Conservation (phyloP, 1,139 yeast species). For the Wickerhamomyces sp. region DNA sequence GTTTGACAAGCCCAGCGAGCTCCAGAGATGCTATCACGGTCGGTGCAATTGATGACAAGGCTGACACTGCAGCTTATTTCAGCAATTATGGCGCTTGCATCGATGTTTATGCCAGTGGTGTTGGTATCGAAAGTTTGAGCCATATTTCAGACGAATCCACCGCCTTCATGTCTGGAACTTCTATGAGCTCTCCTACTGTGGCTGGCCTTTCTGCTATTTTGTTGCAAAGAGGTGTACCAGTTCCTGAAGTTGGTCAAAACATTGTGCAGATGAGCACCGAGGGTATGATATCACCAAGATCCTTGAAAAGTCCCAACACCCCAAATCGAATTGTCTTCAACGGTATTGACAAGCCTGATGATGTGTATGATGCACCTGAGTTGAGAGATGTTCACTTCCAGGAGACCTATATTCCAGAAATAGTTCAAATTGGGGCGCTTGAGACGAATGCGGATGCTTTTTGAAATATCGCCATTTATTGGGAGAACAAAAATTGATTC, state of each 20-base stretch:
- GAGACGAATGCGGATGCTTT: too few relatives aligned
- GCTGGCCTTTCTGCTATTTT: slow-evolving; percentile 67
- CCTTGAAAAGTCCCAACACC: slow-evolving; percentile 36
- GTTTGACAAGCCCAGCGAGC: slow-evolving; percentile 76
- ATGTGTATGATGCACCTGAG: slow-evolving; percentile 19
- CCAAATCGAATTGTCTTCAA: slow-evolving; percentile 42
- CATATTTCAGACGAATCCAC: slow-evolving; percentile 16
- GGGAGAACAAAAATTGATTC: too few relatives aligned
- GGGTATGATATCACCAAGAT: slow-evolving; percentile 29
- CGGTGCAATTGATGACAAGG: slow-evolving; percentile 77
- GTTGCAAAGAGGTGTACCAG: slow-evolving; percentile 53
- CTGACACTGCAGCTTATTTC: slow-evolving; percentile 65
- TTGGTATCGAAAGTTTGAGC: slow-evolving; percentile 40
- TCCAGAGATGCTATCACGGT: slow-evolving; percentile 69
- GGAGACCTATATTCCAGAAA: slow-evolving; percentile 1
- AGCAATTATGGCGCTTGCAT: slow-evolving; percentile 90
- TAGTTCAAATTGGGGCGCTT: not conserved
- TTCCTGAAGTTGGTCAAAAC: slow-evolving; percentile 34
- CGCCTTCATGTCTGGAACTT: slow-evolving; percentile 66
- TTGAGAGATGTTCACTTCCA: slow-evolving; percentile 6
- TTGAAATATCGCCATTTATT: too few relatives aligned
- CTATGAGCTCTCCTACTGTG: slow-evolving; percentile 82
- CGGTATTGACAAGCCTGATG: slow-evolving; percentile 30
- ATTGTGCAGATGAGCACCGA: slow-evolving; percentile 35
- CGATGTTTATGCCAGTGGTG: slow-evolving; percentile 80